Evolutionary conservation across 2,329 filamentous ascomycete species (phyloP), one percentile per base, ranked within the genome.

Genomic region (Ophiosphaerella herpotricha): DNA sequence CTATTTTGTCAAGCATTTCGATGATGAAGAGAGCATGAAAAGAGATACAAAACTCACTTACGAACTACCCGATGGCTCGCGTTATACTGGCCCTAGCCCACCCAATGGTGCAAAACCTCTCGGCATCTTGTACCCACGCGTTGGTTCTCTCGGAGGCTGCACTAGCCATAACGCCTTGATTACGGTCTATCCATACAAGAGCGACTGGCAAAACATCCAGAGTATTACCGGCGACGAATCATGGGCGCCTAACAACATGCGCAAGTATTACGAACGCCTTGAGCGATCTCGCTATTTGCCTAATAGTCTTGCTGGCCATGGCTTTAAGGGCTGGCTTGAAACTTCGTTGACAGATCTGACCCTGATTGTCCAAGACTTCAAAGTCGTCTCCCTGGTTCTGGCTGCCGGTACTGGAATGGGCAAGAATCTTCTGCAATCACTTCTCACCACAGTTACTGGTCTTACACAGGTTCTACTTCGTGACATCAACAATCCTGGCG

Each of bases 161-260:
- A 78, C 81, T 0, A 77, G 77, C 13, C 84, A 87, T 66, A 86
- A 87, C 40, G 84, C 82, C 4, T 65, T 85, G 38, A 79, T 86
- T 38, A 77, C 79, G 7, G 72, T 84, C 5, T 79, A 82, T 51
- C 84, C 85, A 0, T 77, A 80, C 49, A 75, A 80, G 21, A 80
- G 77, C 34, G 85, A 87, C 64, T 87, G 82, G 75, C 72, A 82
- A 39, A 66, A 80, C 53, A 81, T 87, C 46, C 79, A 78, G 5
- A 65, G 73, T 4, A 60, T 85, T 37, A 88, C 85, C 0, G 83
- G 83, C 4, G 84, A 87, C 59, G 57, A 67, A 2, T 81, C 80
- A 0, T 87, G 74, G 70, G 85, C 86, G 38, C 84, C 83, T 0
- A 70, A 72, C 1, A 83, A 82, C 50, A 86, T 87, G 83, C 75